phyloP scores from a whole-genome alignment of 1,284 basidiomycete genomes.

The Moesziomyces parantarcticus region DNA sequence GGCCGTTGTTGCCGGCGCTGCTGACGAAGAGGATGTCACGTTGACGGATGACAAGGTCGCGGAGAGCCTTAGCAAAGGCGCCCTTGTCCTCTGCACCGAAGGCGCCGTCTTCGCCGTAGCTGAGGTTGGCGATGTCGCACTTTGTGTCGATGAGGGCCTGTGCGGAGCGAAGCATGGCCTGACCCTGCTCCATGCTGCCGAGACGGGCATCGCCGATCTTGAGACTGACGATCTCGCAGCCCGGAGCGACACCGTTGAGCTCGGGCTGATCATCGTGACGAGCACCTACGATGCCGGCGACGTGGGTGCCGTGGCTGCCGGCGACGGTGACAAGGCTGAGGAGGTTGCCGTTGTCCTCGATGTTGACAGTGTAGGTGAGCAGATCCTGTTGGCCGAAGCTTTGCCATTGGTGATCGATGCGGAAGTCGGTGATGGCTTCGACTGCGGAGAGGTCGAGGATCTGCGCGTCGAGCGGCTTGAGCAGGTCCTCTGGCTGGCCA shows the following conservation, averaged over 20 bases:
- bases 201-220: conserved; percentile 63
- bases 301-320: conserved; percentile 68
- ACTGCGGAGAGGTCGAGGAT: conserved; percentile 58
- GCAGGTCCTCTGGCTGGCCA: conserved; percentile 51
- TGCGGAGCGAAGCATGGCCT: conserved; percentile 68
- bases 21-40: conserved; percentile 64
- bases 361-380: conserved; percentile 67
- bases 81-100: conserved; percentile 66
- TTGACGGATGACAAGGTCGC: conserved; percentile 62
- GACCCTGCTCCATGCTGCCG: conserved; percentile 67
- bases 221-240: conserved; percentile 65
- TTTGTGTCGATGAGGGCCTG: conserved; percentile 66
- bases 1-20: conserved; percentile 66
- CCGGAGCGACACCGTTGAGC: conserved; percentile 67
- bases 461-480: conserved; percentile 34
- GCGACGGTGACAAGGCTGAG: conserved; percentile 64
- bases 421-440: conserved; percentile 65
- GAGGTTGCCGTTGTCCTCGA: conserved; percentile 54
- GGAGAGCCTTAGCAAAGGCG: conserved; percentile 61
- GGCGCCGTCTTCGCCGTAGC: conserved; percentile 67
- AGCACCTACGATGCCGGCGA: conserved; percentile 67
- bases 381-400: conserved; percentile 66
- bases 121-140: conserved; percentile 68
- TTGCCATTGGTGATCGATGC: conserved; percentile 63
- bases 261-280: conserved; percentile 57